Conservation (phyloP, 2,329 filamentous ascomycete species). For the Pseudomassariella vexata region DNA sequence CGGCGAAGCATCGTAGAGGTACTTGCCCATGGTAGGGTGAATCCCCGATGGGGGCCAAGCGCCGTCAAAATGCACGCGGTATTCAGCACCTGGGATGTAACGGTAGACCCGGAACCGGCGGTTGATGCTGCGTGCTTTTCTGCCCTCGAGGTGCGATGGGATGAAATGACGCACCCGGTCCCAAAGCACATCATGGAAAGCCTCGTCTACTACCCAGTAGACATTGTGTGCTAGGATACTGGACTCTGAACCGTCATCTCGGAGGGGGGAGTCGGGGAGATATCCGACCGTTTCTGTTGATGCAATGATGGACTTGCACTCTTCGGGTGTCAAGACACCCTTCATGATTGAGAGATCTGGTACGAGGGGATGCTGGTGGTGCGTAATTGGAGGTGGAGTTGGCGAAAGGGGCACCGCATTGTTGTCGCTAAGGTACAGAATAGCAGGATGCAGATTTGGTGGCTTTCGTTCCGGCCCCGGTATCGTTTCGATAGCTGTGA, state of each 20-base stretch:
- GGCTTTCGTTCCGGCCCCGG: constrained; percentile 57
- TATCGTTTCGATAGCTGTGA: constrained; percentile 57
- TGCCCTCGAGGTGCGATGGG: constrained; percentile 48
- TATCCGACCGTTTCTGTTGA: constrained; percentile 62
- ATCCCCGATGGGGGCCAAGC: constrained; percentile 69
- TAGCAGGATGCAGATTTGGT: constrained; percentile 60
- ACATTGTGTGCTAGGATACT: constrained; percentile 68
- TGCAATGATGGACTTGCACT: constrained; percentile 62
- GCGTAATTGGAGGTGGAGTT: constrained; percentile 39
- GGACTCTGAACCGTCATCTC: constrained; percentile 53
- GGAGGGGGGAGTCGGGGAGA: constrained; percentile 60
- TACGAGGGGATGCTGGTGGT: constrained; percentile 56
- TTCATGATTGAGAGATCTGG: constrained; percentile 55
- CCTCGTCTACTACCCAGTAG: constrained; percentile 63
- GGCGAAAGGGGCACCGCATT: constrained; percentile 48
- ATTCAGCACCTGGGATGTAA: constrained; percentile 68
- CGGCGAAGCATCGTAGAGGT: constrained; percentile 63
- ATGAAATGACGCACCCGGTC: constrained; percentile 52
- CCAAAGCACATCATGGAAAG: constrained; percentile 61
- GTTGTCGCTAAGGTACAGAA: constrained; percentile 56
- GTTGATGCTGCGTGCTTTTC: constrained; percentile 57
- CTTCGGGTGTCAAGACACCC: constrained; percentile 52
- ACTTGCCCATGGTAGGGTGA: constrained; percentile 42
- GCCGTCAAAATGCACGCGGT: constrained; percentile 65
- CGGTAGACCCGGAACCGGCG: constrained; percentile 66